Base-by-base conservation (phyloP, 352 stramenopile species). In the Globisporangium apiculatum region DNA sequence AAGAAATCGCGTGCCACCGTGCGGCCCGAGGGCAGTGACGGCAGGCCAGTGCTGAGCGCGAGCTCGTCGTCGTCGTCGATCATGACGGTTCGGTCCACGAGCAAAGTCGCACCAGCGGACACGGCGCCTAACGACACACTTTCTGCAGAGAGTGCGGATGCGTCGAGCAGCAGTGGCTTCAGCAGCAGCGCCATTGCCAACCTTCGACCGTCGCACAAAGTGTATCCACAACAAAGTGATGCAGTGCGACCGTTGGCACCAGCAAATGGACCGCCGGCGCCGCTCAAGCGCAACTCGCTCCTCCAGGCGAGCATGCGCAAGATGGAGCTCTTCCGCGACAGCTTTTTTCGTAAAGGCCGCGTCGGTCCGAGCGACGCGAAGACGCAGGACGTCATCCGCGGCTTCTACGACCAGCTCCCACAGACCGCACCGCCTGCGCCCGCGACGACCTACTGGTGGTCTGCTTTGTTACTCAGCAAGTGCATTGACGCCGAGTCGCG, bases 331-430 rank as follows among this genome's bases (percentile, higher is more conserved):
- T 51, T 79, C 31, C 73, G 71, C 12, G 56, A 58, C 2, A 79
- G 66, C 11, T 70, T 82, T 46, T 77, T 76, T 15, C 70, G 65
- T 37, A 65, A 53, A 43, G 38, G 51, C 18, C 62, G 62, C 17
- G 60, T 59, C 47, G 60, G 50, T n/a, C 62, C 71, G 2, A 66
- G 65, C 12, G 51, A 69, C 11, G 51, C 62, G 0, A 66, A 66
- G 18, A 59, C 36, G 10, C 65, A 54, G 1, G 76, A 86, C 46
- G 71, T 62, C 15, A 85, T 87, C 37, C 71, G 76, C 17, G 73
- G 76, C 2, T 87, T 80, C 36, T 86, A 86, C 18, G 68, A 87
- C 11, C 67, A 76, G 35, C 68, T 82, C 11, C 51, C 72, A 7
- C 71, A 67, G 36, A 60, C 71, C 5, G 57, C 62, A 3, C 54